Percentiles rank a stretch among this genome's conserved stretches.
These are phyloP conservation scores for Hyaloperonospora arabidopsidis DNA, from an alignment of 352 stramenopile genomes.

Conservation along the genomic window DNA sequence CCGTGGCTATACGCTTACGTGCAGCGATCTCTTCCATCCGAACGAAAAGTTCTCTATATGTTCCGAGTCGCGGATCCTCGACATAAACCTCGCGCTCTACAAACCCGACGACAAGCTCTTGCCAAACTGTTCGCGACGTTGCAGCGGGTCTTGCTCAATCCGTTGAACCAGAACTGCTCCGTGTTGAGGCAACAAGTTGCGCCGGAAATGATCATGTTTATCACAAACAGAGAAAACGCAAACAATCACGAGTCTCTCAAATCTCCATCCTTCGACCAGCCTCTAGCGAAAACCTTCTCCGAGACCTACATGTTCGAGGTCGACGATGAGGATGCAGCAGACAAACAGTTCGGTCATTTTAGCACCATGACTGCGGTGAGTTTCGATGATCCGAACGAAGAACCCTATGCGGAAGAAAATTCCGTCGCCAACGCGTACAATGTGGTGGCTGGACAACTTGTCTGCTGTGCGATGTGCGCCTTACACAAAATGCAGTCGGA, in stretches of 20 bases:
- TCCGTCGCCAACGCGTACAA: conserved; percentile 11
- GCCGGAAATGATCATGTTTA: conserved; percentile 27
- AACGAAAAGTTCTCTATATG: conserved; percentile 17
- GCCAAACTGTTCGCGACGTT: conserved; percentile 32
- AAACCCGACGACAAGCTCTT: conserved; percentile 29
- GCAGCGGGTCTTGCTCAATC: conserved; percentile 33
- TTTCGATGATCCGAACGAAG: conserved; percentile 19
- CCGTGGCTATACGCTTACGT: conserved; percentile 39
- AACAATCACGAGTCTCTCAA: conserved; percentile 11
- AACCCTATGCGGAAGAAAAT: conserved; percentile 1
- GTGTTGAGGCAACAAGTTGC: conserved; percentile 29
- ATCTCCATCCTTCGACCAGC: conserved; percentile 17
- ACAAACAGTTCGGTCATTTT: conserved; percentile 9
- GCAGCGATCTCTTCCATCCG: conserved; percentile 25
- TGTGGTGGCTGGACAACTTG: conserved; percentile 19
- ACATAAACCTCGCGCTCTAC: conserved; percentile 18
- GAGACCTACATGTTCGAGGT: conserved; percentile 25
- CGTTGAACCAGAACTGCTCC: conserved; percentile 32
- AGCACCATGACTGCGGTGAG: conserved; percentile 18
- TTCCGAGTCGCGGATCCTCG: conserved; percentile 19
- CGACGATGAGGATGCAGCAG: conserved; percentile 4
- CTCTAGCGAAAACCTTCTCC: conserved; percentile 29
- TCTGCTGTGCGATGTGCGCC: conserved; percentile 40
- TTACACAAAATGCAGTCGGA: conserved; percentile 29
- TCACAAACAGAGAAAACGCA: conserved; percentile 25